Evolutionary conservation across 148 eudicot genomes (phyloP).

Genomic region (Dianthus caryophyllus): DNA sequence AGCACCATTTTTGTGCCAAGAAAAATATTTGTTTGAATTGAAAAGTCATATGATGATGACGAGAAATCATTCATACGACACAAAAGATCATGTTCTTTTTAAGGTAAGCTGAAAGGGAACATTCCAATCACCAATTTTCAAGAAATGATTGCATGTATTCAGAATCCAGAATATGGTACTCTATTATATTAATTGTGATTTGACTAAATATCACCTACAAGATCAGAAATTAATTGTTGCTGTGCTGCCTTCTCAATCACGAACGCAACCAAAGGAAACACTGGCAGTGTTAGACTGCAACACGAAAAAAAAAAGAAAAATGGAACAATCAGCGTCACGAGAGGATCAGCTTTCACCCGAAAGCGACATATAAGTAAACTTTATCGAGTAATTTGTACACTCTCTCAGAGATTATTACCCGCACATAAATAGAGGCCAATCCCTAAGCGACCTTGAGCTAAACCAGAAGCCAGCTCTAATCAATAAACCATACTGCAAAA

Average conservation of each 20-base stretch:
- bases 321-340: background rate
- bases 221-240: conserved; percentile 47
- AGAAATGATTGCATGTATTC: background rate
- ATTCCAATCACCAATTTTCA: no score
- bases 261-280: conserved; percentile 73
- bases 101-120: background rate
- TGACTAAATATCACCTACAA: conserved; percentile 40
- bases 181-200: background rate
- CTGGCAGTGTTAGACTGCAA: conserved; percentile 64
- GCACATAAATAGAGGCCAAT: conserved; percentile 97
- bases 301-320: background rate
- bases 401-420: conserved; percentile 48
- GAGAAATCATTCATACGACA: no score
- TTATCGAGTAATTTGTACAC: background rate
- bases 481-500: conserved; percentile 85
- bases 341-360: conserved; percentile 11
- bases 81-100: no score
- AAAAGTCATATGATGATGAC: no score
- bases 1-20: no score
- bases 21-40: no score
- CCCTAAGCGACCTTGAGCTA: conserved; percentile 77
- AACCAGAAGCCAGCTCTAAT: conserved; percentile 89
- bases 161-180: background rate
- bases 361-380: background rate
- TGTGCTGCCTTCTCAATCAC: conserved; percentile 65